phyloP scores from a whole-genome alignment of 345 rosid genomes.

The Corchorus capsularis region DNA sequence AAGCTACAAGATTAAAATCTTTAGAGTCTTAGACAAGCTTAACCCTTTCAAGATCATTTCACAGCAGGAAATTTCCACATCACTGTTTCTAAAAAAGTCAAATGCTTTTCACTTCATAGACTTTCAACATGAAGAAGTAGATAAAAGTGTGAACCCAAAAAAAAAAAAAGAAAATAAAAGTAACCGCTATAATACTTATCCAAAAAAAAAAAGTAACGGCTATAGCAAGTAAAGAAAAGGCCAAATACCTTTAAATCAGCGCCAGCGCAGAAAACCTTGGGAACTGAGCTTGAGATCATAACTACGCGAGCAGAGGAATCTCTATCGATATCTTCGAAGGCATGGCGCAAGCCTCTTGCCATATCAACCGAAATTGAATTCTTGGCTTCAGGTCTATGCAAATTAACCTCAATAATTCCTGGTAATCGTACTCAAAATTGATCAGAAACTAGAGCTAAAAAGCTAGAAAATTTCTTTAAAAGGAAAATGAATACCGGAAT shows the following conservation, averaged over 20 bases:
- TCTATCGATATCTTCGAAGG: conserved; percentile 51
- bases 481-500: conserved; percentile 49
- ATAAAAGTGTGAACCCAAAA: not conserved
- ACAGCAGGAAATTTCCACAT: not conserved
- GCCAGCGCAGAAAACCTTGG: conserved; percentile 86
- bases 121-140: not conserved
- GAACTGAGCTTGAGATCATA: conserved; percentile 71
- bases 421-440: conserved; percentile 5
- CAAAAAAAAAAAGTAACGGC: not conserved
- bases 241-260: conserved; percentile 83
- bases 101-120: not conserved
- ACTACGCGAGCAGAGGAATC: conserved; percentile 72
- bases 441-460: not conserved
- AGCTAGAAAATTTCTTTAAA: not conserved
- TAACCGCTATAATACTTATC: not conserved
- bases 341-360: conserved; percentile 62
- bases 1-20: not conserved
- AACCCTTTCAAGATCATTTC: not conserved
- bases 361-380: conserved; percentile 77
- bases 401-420: conserved; percentile 83
- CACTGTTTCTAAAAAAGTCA: conserved; percentile 12
- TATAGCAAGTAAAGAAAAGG: not conserved
- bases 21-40: not conserved
- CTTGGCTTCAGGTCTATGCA: conserved; percentile 67
- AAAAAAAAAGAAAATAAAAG: not conserved